Conservation (phyloP, 108 stramenopile species). For the Licmophora abbreviata region DNA sequence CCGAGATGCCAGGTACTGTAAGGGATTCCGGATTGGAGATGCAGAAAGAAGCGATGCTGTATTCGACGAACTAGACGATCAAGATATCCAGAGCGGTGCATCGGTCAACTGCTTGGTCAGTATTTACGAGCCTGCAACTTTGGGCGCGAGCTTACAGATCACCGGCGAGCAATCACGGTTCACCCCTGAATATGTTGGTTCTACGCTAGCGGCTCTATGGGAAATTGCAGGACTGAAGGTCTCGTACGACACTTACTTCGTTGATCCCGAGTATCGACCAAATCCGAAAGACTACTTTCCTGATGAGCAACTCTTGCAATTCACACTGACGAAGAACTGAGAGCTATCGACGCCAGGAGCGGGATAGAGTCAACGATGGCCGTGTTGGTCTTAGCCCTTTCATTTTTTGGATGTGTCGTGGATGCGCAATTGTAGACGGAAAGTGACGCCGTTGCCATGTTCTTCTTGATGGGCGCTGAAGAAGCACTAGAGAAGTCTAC, state of each 20-base stretch:
- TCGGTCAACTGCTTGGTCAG: slow-evolving; percentile 66
- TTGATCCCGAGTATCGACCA: slow-evolving; percentile 76
- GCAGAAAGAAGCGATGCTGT: slow-evolving; percentile 13
- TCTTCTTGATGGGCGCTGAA: too few relatives aligned
- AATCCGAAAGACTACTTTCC: slow-evolving; percentile 88
- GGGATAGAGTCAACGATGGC: too few relatives aligned
- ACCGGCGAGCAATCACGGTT: slow-evolving; percentile 78
- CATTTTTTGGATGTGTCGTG: too few relatives aligned
- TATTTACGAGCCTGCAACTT: slow-evolving; percentile 56
- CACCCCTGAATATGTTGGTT: slow-evolving; percentile 68
- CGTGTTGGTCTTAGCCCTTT: too few relatives aligned
- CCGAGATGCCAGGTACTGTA: slow-evolving; percentile 34
- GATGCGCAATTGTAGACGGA: too few relatives aligned
- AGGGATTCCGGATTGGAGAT: slow-evolving; percentile 22
- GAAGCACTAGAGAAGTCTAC: too few relatives aligned
- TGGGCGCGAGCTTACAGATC: slow-evolving; percentile 68
- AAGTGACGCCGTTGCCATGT: too few relatives aligned
- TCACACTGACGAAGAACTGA: slow-evolving; percentile 25
- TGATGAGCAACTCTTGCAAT: slow-evolving; percentile 68
- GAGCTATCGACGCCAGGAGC: too few relatives aligned
- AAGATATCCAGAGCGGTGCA: slow-evolving; percentile 34
- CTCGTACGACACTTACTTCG: slow-evolving; percentile 71
- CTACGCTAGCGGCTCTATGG: slow-evolving; percentile 68
- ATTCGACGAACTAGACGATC: slow-evolving; percentile 79
- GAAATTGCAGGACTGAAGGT: slow-evolving; percentile 33